Evolutionary conservation across 1,139 yeast genomes (phyloP).

Genomic region (Pichiaceae sp.): DNA sequence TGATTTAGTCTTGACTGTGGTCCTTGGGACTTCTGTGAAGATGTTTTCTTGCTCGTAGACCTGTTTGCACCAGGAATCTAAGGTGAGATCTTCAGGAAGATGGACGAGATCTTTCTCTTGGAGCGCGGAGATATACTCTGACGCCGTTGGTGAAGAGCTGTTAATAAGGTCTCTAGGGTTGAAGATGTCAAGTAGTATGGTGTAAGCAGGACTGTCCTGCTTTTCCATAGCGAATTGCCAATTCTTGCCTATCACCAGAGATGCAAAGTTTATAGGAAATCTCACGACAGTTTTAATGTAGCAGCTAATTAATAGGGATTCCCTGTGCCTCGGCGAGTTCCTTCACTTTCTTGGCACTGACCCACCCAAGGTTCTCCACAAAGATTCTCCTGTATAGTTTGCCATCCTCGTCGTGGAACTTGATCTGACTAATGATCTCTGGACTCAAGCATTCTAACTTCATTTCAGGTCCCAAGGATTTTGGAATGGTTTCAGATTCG

Average conservation of each 20-base stretch:
- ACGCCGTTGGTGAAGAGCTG: slow-evolving; percentile 5
- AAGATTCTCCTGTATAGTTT: slow-evolving; percentile 36
- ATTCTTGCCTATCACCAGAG: neutral
- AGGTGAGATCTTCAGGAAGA: slow-evolving; percentile 9
- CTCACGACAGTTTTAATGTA: slow-evolving; percentile 15
- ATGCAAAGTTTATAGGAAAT: neutral
- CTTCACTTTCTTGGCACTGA: slow-evolving; percentile 29
- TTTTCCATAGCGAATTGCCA: neutral
- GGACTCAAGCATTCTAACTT: neutral
- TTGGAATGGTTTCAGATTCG: neutral
- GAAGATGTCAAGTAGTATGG: slow-evolving; percentile 19
- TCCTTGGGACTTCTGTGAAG: slow-evolving; percentile 6
- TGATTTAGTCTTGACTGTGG: neutral
- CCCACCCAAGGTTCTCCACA: slow-evolving; percentile 50
- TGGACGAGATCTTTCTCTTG: slow-evolving; percentile 10
- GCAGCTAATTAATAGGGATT: neutral
- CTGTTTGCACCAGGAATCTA: slow-evolving; percentile 16
- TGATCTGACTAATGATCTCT: slow-evolving; percentile 6
- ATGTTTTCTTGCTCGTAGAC: slow-evolving; percentile 12
- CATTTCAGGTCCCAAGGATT: neutral
- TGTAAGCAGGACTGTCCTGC: slow-evolving; percentile 8
- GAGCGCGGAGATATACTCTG: slow-evolving; percentile 9
- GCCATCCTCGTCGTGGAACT: slow-evolving; percentile 24
- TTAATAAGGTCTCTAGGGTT: slow-evolving; percentile 14
- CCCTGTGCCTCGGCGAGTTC: slow-evolving; percentile 6